Base-by-base conservation (phyloP, 805 yeast species). In the Candida glaebosa region DNA sequence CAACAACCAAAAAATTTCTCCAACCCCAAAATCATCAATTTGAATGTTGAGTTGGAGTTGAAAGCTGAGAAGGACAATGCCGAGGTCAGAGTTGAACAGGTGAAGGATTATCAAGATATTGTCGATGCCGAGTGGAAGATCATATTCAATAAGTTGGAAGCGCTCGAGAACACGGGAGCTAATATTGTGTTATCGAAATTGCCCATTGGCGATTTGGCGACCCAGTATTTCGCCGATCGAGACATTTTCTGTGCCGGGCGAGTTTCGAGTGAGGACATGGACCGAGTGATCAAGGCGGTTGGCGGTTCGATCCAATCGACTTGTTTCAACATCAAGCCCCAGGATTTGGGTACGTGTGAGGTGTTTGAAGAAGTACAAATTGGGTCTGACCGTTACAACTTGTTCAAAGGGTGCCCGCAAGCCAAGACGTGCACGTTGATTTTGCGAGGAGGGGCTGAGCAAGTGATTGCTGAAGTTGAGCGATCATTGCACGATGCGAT, bases 51-150 rank as follows among this genome's bases (percentile, higher is more conserved):
- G 63, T 76, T 93, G 52, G 99, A 93, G 70, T 79, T 93, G 59
- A 93, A 93, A 69, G 98, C 98, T 1, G 99, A 93, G 70, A 91
- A 89, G 71, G 99, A 93, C 64, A 93, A 93, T 60, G 99, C 99
- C 7, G 99, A 93, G 72, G 98, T 93, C 25, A 80, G 99, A 52
- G 93, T 93, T 38, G 95, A 87, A 56, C 84, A 89, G 61, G 97
- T 93, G 42, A 77, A 79, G 44, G 97, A 91, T 55, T 93, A 93
- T 67, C 99, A 93, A 71, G 88, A 84, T 25, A 84, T 93, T 43
- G 99, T 93, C 15, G 98, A 93, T 65, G 99, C 99, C n/a, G 99
- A 93, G 67, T 93, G 99, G 98, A 80, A 87, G 61, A 85, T 93
- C 51, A 93, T 93, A 50, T 75, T 86, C 55, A 78, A 84, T 58